Conservation (phyloP, 1,284 basidiomycete species). For the Lentinus polychrous region DNA sequence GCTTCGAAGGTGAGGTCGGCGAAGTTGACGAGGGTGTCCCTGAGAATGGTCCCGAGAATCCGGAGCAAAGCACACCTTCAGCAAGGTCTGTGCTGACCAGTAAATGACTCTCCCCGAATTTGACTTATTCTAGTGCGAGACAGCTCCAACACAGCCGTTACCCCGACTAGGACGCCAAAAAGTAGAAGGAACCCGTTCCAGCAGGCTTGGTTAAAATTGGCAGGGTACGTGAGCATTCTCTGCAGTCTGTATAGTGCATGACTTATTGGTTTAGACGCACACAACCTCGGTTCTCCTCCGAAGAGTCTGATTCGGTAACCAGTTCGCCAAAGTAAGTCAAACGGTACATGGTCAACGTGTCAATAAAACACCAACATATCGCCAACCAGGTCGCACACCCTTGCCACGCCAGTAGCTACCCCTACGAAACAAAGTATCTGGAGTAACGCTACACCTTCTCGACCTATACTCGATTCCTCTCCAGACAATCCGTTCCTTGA, state of each 20-base stretch:
- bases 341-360: not conserved
- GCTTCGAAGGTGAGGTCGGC: slow-evolving; percentile 21
- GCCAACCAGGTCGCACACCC: not conserved
- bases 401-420: not conserved
- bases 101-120: no score
- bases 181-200: slow-evolving; percentile 16
- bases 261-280: not conserved
- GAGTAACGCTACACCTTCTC: not conserved
- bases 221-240: slow-evolving; percentile 7
- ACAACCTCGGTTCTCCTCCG: not conserved
- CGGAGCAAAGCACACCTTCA: not conserved
- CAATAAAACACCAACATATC: not conserved
- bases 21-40: slow-evolving; percentile 21
- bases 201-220: slow-evolving; percentile 18
- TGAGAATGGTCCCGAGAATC: slow-evolving; percentile 9
- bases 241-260: not conserved
- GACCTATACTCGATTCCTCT: slow-evolving; percentile 5
- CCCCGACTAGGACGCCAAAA: slow-evolving; percentile 6
- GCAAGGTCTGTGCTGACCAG: not conserved
- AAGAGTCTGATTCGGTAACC: not conserved
- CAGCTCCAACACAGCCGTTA: not conserved
- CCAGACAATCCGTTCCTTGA: slow-evolving; percentile 9
- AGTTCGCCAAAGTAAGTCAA: not conserved
- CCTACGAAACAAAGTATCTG: not conserved
- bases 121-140: not conserved